Base-by-base conservation (phyloP, 2,329 filamentous ascomycete genomes). In the Sclerotinia minor region DNA sequence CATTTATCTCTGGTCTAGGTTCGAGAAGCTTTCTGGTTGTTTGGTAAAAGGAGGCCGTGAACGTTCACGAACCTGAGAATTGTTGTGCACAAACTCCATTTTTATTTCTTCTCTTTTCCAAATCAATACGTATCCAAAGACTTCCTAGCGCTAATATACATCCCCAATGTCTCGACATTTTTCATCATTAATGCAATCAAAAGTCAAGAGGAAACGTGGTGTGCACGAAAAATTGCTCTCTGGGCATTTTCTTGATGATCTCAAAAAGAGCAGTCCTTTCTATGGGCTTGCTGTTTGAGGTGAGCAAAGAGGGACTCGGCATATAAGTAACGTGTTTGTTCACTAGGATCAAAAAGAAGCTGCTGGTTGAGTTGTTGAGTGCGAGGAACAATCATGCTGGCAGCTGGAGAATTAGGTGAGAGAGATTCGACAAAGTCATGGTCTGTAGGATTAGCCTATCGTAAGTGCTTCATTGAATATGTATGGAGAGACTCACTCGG, bases 251-350 rank as follows among this genome's bases (percentile, higher is more conserved):
- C 67, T 87, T 85, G 8, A 96, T 85, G 72, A 97, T 94, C 69
- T 87, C 84, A 91, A 92, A 97, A 21, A 97, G 83, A 74, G 88
- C 87, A 9, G 92, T 95, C 72, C 83, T 83, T 78, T 96, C 91
- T 86, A 96, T 94, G 54, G 87, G 86, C n/a, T n/a, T n/a, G n/a
- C 17, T 87, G 85, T 78, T 92, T 94, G 73, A 92, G 92, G 38
- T 93, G 83, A 49, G 86, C 89, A 80, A 96, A 97, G 89, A 95
- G 94, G 89, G 96, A 96, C 21, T 92, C 92, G 1, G 92, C 92
- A 76, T 90, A 91, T 1, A 92, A 80, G 54, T 83, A 83, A 9
- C 8, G 21, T 41, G 1, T 38, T 59, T 2, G 5, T 26, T 3
- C 9, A 76, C 93, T 87, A 73, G 85, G 80, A n/a, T 79, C 79